These are phyloP conservation scores for Talaromyces ruber DNA, from an alignment of 495 filamentous ascomycete genomes.

Conservation along the genomic window DNA sequence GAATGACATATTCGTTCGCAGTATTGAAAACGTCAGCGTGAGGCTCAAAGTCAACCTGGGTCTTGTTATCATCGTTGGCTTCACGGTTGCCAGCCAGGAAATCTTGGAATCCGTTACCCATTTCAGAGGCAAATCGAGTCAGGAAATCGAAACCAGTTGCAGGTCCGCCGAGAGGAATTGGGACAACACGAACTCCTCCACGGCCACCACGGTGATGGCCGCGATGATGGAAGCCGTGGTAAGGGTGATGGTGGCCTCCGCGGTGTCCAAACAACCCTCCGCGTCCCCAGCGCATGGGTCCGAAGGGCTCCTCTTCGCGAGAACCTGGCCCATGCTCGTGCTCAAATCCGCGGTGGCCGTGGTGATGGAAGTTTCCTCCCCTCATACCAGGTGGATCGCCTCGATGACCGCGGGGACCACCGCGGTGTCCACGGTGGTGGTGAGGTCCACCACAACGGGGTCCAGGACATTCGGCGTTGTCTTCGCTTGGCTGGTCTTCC, in stretches of 20 bases:
- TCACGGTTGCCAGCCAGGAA: neutral
- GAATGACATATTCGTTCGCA: conserved; percentile 50
- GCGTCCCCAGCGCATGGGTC: neutral
- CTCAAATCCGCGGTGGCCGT: neutral
- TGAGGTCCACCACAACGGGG: neutral
- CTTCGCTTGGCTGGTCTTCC: neutral
- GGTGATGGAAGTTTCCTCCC: neutral
- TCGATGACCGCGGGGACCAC: neutral
- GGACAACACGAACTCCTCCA: neutral
- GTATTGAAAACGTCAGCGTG: conserved; percentile 68
- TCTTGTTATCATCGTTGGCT: conserved; percentile 8
- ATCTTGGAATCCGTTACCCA: neutral
- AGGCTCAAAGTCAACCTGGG: conserved; percentile 48
- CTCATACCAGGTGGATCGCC: neutral
- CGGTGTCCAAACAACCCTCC: neutral
- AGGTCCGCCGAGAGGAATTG: neutral
- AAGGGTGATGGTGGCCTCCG: neutral
- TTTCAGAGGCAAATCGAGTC: neutral
- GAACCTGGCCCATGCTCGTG: neutral
- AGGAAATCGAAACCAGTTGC: neutral
- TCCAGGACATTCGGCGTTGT: neutral
- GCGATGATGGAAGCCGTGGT: neutral
- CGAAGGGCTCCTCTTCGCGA: neutral
- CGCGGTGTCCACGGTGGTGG: neutral
- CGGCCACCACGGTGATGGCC: neutral